Evolutionary conservation across 2,329 filamentous ascomycete genomes (phyloP).

Genomic region (Nemania sp.): DNA sequence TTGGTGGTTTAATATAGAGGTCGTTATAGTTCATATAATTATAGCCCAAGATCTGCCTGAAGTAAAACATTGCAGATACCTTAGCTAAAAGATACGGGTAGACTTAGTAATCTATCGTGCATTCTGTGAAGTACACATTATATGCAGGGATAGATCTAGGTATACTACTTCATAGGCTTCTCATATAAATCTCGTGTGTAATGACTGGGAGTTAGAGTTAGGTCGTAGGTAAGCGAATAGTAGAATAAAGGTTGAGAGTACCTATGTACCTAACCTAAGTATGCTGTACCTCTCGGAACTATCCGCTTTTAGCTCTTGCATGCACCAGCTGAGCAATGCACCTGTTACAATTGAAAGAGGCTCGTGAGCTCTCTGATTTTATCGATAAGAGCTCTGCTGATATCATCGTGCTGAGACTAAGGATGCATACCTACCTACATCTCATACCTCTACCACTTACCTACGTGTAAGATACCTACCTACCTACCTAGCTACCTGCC

Average conservation of each 20-base stretch:
- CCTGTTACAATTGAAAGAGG: conserved; percentile 8
- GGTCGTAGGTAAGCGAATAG: too few relatives aligned
- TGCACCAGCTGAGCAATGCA: conserved; percentile 27
- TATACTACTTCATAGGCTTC: too few relatives aligned
- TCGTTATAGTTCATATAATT: neutral
- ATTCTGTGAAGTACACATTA: neutral
- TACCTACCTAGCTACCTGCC: conserved; percentile 2
- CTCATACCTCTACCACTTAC: neutral
- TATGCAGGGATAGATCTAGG: too few relatives aligned
- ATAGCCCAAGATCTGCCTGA: conserved; percentile 21
- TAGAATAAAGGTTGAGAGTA: too few relatives aligned
- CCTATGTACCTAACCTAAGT: too few relatives aligned
- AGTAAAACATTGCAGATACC: neutral
- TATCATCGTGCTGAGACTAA: conserved; percentile 37
- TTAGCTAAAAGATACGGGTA: neutral
- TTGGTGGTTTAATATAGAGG: conserved; percentile 28
- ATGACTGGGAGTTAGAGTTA: too few relatives aligned
- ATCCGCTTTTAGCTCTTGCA: neutral
- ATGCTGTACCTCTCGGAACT: neutral
- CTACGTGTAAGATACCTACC: neutral
- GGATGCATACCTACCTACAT: too few relatives aligned
- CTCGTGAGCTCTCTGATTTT: conserved; percentile 24
- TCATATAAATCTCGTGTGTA: too few relatives aligned
- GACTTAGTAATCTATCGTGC: neutral
- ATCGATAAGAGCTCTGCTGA: conserved; percentile 38